These are phyloP conservation scores for Monosporascus sp. DNA, from an alignment of 2,329 filamentous ascomycete genomes.

Conservation along the genomic window DNA sequence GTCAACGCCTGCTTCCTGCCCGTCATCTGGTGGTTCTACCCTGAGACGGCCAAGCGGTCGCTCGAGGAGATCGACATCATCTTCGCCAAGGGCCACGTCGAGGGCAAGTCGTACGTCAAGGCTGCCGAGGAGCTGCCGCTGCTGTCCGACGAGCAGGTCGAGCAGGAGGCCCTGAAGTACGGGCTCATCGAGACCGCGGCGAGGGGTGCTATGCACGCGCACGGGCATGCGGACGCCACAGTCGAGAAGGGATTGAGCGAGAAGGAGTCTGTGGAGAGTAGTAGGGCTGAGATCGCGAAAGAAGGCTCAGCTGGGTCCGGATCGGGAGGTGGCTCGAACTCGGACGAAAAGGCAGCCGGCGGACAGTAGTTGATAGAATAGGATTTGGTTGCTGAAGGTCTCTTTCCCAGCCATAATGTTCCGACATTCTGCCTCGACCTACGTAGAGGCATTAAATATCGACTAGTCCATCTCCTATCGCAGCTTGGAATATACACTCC, in stretches of 20 bases:
- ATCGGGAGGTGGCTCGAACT: neutral
- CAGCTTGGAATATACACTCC: too few species aligned
- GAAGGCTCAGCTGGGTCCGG: neutral
- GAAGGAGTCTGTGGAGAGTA: neutral
- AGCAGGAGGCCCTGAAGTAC: slow-evolving; percentile 39
- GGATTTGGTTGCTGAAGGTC: too few species aligned
- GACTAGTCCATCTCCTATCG: too few species aligned
- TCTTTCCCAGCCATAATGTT: too few species aligned
- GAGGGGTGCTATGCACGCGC: slow-evolving; percentile 8
- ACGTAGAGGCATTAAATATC: too few species aligned
- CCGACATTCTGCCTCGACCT: too few species aligned
- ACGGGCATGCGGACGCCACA: slow-evolving; percentile 11
- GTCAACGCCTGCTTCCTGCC: slow-evolving; percentile 32
- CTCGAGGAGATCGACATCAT: slow-evolving; percentile 56
- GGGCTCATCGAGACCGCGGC: slow-evolving; percentile 26
- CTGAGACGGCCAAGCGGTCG: slow-evolving; percentile 43
- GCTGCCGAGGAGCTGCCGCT: slow-evolving; percentile 53
- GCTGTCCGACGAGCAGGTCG: slow-evolving; percentile 46
- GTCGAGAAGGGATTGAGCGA: neutral
- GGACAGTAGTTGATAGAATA: neutral
- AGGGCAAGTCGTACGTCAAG: slow-evolving; percentile 56
- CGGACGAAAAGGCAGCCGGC: neutral
- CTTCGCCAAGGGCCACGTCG: slow-evolving; percentile 54
- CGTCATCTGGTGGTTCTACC: slow-evolving; percentile 46
- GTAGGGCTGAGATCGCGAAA: neutral